Evolutionary conservation across 768 basidiomycete species (phyloP).

Genomic region (Phanerodontia chrysosporium): DNA sequence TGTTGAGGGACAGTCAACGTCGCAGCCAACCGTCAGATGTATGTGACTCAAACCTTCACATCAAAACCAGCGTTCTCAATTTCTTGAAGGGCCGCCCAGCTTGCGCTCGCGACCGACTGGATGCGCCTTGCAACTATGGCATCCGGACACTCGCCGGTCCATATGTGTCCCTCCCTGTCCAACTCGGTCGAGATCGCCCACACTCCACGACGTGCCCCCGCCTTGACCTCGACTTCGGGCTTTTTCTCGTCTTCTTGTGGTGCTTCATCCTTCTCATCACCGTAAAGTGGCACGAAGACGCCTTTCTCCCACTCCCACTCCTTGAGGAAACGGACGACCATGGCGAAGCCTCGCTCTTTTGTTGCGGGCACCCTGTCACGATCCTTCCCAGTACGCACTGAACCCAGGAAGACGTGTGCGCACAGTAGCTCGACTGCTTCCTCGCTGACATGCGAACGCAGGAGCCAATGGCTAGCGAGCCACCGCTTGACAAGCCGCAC

Average conservation of each 20-base stretch:
- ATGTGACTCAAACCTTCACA: conserved; percentile 48
- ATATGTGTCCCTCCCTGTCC: conserved; percentile 69
- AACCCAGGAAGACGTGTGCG: conserved; percentile 68
- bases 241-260: conserved; percentile 10
- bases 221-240: conserved; percentile 33
- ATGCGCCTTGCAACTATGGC: conserved; percentile 71
- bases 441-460: conserved; percentile 64
- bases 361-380: conserved; percentile 57
- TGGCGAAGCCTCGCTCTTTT: conserved; percentile 77
- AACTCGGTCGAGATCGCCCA: conserved; percentile 81
- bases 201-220: conserved; percentile 34
- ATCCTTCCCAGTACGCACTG: conserved; percentile 22
- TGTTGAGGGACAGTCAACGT: conserved; percentile 25
- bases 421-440: conserved; percentile 87
- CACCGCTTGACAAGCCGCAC: conserved; percentile 89
- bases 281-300: conserved; percentile 72
- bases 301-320: conserved; percentile 83
- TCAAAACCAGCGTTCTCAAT: conserved; percentile 47
- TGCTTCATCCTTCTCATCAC: conserved; percentile 27
- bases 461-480: conserved; percentile 87
- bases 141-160: conserved; percentile 69
- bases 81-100: conserved; percentile 53
- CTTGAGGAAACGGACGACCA: conserved; percentile 66
- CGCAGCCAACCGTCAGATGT: not conserved
- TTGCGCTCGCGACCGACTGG: conserved; percentile 69